Percentiles rank a stretch among this genome's conserved stretches.
Evolutionary conservation across 2,329 filamentous ascomycete genomes (phyloP).

Genomic region (Trichoderma sp.): DNA sequence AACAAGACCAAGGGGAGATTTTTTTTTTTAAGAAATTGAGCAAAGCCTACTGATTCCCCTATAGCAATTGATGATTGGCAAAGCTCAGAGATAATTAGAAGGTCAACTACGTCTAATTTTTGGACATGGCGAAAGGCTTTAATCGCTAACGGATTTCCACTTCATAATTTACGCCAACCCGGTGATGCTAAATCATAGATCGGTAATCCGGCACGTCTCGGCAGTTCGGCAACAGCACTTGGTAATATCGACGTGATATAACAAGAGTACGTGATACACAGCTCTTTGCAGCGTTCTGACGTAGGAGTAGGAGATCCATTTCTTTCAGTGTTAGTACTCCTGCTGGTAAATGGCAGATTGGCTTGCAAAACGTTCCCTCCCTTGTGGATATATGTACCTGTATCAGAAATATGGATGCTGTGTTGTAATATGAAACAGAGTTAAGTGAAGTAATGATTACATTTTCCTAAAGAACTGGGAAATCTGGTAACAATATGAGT

Average conservation of each 20-base stretch:
- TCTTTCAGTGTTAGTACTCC: background rate
- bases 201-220: background rate
- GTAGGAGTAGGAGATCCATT: background rate
- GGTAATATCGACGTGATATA: background rate
- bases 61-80: background rate
- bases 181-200: background rate
- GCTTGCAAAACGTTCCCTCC: background rate
- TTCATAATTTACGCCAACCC: background rate
- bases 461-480: too few species aligned
- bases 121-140: background rate
- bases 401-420: background rate
- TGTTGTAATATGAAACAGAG: background rate
- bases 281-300: background rate
- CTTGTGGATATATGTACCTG: background rate
- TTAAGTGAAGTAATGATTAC: too few species aligned
- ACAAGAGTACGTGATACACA: background rate
- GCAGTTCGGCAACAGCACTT: background rate
- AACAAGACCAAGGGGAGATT: background rate
- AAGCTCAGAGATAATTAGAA: background rate
- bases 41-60: background rate
- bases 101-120: background rate
- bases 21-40: background rate
- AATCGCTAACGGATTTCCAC: background rate
- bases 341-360: background rate
- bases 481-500: background rate